Percentiles rank a stretch among this genome's conserved stretches.
Evolutionary conservation across 345 rosid species (phyloP).

Genomic region (Populus alba): DNA sequence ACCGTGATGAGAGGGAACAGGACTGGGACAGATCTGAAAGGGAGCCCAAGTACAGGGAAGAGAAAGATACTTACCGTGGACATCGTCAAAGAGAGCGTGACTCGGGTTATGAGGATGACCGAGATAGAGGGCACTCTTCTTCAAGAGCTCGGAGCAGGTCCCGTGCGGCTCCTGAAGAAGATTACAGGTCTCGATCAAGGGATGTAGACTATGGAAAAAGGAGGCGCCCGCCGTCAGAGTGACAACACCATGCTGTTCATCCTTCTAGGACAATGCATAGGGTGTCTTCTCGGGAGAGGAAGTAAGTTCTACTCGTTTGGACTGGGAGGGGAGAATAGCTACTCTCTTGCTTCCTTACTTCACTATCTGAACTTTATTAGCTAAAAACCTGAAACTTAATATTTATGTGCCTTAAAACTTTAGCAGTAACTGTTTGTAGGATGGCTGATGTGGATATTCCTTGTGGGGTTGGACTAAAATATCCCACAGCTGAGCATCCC

Average conservation of each 20-base stretch:
- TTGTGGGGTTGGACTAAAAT: constrained; percentile 19
- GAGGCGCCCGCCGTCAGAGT: constrained; percentile 57
- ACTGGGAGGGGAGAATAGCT: constrained; percentile 29
- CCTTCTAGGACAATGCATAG: constrained; percentile 16
- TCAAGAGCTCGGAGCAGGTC: constrained; percentile 67
- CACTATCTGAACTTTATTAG: constrained; percentile 14
- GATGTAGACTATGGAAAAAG: constrained; percentile 77
- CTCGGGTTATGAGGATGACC: constrained; percentile 56
- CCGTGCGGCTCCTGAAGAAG: constrained; percentile 58
- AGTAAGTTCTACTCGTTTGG: constrained; percentile 49
- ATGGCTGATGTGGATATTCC: constrained; percentile 31
- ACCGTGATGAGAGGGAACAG: constrained; percentile 49
- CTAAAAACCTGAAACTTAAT: constrained; percentile 24
- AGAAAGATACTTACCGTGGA: constrained; percentile 60
- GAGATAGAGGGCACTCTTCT: constrained; percentile 72
- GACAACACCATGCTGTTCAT: constrained; percentile 18
- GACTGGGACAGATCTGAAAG: constrained; percentile 59
- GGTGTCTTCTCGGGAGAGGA: constrained; percentile 40
- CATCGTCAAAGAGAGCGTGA: constrained; percentile 70
- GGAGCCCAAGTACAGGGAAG: constrained; percentile 59
- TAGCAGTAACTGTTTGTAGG: constrained; percentile 20
- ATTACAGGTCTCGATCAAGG: constrained; percentile 65
- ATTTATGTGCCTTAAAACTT: constrained; percentile 35
- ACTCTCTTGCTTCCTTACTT: constrained; percentile 24
- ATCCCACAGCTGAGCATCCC: constrained; percentile 23